Conservation (phyloP, 352 stramenopile species). For the Phytophthora agathidicida region DNA sequence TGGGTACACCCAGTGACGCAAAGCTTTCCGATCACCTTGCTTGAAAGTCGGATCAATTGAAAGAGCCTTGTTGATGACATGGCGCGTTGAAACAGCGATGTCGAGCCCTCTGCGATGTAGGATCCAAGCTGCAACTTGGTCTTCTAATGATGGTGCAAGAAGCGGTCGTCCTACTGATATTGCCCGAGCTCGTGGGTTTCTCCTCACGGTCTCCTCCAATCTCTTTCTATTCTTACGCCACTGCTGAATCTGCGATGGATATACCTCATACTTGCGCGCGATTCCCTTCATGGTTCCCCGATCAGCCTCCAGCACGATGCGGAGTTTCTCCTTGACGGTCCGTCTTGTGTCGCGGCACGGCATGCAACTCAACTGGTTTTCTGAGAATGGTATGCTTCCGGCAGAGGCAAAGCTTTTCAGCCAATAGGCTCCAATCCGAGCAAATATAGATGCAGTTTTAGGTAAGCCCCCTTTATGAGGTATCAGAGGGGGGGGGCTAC, state of each 20-base stretch:
- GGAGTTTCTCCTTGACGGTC: too few species aligned
- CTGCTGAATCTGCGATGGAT: not conserved
- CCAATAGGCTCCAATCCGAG: too few species aligned
- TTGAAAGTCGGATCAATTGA: not conserved
- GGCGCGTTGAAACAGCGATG: not conserved
- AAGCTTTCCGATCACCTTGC: not conserved
- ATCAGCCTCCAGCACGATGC: not conserved
- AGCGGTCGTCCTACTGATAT: not conserved
- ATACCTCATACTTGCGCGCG: not conserved
- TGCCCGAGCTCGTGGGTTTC: not conserved
- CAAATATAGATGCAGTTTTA: too few species aligned
- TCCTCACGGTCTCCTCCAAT: not conserved
- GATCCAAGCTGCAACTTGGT: not conserved
- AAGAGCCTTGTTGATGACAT: not conserved
- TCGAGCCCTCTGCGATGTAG: not conserved
- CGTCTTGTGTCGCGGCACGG: too few species aligned
- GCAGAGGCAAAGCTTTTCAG: too few species aligned
- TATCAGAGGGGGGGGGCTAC: too few species aligned
- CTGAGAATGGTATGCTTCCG: too few species aligned
- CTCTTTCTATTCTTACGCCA: not conserved
- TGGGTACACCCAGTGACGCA: conserved; percentile 11
- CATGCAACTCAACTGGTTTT: too few species aligned
- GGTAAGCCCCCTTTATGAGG: too few species aligned
- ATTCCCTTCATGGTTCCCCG: not conserved
- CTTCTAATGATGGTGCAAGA: not conserved